These are phyloP conservation scores for Fragaria vesca DNA, from an alignment of 306 rosid species.

Conservation along the genomic window DNA sequence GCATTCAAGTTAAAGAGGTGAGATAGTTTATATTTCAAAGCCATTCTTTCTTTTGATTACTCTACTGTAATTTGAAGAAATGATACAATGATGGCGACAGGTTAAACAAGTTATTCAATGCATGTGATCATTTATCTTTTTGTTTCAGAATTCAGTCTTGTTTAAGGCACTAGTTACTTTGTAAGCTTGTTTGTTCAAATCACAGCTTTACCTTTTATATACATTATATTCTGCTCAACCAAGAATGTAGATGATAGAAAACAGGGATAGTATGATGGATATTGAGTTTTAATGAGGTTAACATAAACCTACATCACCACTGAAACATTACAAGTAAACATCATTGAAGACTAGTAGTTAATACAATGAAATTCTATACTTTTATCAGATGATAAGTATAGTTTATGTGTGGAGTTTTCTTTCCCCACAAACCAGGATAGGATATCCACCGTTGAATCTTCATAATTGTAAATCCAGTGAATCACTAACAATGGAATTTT, in stretches of 20 bases:
- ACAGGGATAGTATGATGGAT: neutral
- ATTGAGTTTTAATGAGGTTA: neutral
- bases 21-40: constrained; percentile 9
- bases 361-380: constrained; percentile 7
- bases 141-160: neutral
- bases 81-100: constrained; percentile 7
- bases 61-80: constrained; percentile 18
- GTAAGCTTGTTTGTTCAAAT: constrained; percentile 5
- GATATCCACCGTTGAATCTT: constrained; percentile 19
- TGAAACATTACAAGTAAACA: constrained; percentile 8
- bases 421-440: neutral
- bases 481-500: constrained; percentile 20
- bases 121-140: neutral
- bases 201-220: neutral
- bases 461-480: constrained; percentile 36
- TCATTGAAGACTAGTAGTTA: neutral
- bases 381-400: constrained; percentile 15
- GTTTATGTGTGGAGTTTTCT: neutral
- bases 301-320: neutral
- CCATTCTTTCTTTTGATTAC: constrained; percentile 15
- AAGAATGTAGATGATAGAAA: neutral
- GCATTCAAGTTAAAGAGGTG: constrained; percentile 12
- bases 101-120: constrained; percentile 5
- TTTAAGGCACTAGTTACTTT: neutral
- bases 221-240: neutral